phyloP scores from a whole-genome alignment of 441 rosid genomes.

The Hura crepitans region DNA sequence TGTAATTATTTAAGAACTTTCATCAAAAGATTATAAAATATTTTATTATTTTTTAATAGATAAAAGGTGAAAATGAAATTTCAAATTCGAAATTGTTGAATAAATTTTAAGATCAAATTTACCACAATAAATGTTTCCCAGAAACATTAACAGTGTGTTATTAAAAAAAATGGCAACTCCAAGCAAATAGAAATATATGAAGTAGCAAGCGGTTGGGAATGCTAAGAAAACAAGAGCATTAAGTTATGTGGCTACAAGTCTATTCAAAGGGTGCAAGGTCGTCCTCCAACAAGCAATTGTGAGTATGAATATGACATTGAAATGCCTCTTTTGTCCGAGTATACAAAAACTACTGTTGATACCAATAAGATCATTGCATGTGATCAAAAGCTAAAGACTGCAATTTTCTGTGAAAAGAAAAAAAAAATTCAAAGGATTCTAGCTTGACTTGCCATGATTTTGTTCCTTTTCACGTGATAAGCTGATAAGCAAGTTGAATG shows the following conservation, averaged over 20 bases:
- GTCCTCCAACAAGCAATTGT: not conserved
- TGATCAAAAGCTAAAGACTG: conserved; percentile 18
- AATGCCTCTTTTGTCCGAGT: not conserved
- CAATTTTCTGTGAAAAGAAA: conserved; percentile 7
- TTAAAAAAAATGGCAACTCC: too few species aligned
- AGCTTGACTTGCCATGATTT: conserved; percentile 6
- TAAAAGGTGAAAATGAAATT: too few species aligned
- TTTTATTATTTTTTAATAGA: too few species aligned
- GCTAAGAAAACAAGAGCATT: not conserved
- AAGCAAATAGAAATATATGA: not conserved
- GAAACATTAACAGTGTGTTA: too few species aligned
- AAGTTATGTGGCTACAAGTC: not conserved
- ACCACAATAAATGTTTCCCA: too few species aligned
- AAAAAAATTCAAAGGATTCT: conserved; percentile 2
- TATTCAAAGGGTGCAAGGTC: not conserved
- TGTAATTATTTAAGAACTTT: not conserved
- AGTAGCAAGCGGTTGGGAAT: not conserved
- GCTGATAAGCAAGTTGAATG: conserved; percentile 7
- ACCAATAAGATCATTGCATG: conserved; percentile 9
- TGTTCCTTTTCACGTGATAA: conserved; percentile 11
- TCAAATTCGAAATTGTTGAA: too few species aligned
- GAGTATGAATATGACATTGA: conserved; percentile 4
- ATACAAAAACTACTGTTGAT: not conserved
- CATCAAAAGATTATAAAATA: too few species aligned
- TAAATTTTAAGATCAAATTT: too few species aligned